Evolutionary conservation across 805 yeast genomes (phyloP).

Genomic region (Lipomyces kockii): DNA sequence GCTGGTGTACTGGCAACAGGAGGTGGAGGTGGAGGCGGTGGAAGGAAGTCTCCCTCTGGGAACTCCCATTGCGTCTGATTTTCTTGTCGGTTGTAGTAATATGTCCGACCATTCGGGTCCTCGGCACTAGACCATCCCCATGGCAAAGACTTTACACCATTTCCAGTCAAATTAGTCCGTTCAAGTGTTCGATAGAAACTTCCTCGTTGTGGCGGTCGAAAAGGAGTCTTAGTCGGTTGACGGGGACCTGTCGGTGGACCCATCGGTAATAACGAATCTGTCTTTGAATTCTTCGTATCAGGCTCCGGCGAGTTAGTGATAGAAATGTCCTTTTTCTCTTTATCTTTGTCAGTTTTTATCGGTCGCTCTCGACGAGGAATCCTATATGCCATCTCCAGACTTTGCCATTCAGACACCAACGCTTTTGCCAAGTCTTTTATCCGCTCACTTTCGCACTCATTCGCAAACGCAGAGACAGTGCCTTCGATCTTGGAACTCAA

Average conservation of each 20-base stretch:
- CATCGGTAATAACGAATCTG: background rate
- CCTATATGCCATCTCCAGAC: constrained; percentile 78
- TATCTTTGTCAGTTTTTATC: constrained; percentile 24
- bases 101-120: constrained; percentile 51
- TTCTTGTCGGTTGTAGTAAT: constrained; percentile 59
- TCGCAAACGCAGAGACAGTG: constrained; percentile 54
- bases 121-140: constrained; percentile 68
- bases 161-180: constrained; percentile 1
- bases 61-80: constrained; percentile 63
- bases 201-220: constrained; percentile 12
- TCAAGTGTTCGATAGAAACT: constrained; percentile 11
- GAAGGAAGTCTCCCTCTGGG: constrained; percentile 49
- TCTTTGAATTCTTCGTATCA: background rate
- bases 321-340: constrained; percentile 1
- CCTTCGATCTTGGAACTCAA: constrained; percentile 73
- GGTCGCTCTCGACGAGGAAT: constrained; percentile 65
- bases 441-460: constrained; percentile 41
- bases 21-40: constrained; percentile 43
- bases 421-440: constrained; percentile 49
- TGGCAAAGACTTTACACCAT: constrained; percentile 48
- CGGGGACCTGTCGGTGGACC: constrained; percentile 2
- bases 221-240: constrained; percentile 2
- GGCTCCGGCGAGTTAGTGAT: background rate
- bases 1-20: constrained; percentile 40
- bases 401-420: constrained; percentile 70